Conservation (phyloP, 2,329 filamentous ascomycete species). For the Aspergillus felis region DNA sequence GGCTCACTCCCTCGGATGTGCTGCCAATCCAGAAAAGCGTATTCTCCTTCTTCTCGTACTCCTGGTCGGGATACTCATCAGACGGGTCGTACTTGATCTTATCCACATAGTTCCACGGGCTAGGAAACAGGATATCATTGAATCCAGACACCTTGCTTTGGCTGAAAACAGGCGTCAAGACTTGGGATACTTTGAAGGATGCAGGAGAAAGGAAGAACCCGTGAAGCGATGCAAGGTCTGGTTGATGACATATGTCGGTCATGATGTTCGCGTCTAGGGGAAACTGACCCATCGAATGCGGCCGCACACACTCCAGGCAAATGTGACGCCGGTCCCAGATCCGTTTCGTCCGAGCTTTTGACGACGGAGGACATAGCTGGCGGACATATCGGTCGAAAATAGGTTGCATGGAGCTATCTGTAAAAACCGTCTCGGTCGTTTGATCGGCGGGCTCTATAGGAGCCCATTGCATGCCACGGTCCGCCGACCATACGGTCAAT, state of each 20-base stretch:
- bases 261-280: conserved; percentile 62
- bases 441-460: conserved; percentile 33
- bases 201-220: conserved; percentile 67
- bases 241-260: conserved; percentile 69
- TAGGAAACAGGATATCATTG: conserved; percentile 72
- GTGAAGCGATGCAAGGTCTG: conserved; percentile 69
- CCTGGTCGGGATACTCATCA: conserved; percentile 47
- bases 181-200: conserved; percentile 57
- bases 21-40: conserved; percentile 72
- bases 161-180: conserved; percentile 71
- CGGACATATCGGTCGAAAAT: conserved; percentile 43
- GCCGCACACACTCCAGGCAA: conserved; percentile 59
- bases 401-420: conserved; percentile 37
- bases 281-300: conserved; percentile 65
- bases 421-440: conserved; percentile 34
- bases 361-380: conserved; percentile 59
- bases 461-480: conserved; percentile 37
- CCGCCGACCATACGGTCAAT: conserved; percentile 32
- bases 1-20: conserved; percentile 54
- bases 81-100: conserved; percentile 53
- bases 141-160: conserved; percentile 69
- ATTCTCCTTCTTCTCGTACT: conserved; percentile 61
- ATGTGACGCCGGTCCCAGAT: conserved; percentile 63
- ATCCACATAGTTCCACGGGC: conserved; percentile 59
- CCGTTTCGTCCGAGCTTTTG: conserved; percentile 55